Evolutionary conservation across 2,329 filamentous ascomycete species (phyloP).

Genomic region (Fusarium phyllophilum): DNA sequence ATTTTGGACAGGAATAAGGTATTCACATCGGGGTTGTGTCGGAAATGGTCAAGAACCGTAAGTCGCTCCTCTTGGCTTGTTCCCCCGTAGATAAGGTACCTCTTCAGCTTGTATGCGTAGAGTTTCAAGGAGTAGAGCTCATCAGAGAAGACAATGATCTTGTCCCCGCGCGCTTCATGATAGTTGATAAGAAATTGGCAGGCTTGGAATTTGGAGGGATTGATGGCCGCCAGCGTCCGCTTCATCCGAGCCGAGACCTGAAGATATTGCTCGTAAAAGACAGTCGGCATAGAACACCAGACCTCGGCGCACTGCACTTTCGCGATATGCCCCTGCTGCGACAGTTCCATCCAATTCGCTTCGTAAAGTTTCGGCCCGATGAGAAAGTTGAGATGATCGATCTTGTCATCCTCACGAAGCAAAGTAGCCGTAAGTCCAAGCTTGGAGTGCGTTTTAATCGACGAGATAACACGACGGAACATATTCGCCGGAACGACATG

Average conservation of each 20-base stretch:
- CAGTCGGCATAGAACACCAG: constrained; percentile 99
- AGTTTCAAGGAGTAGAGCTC: constrained; percentile 93
- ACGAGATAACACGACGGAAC: constrained; percentile 91
- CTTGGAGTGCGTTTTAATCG: constrained; percentile 95
- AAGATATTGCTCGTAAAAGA: constrained; percentile 98
- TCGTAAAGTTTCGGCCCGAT: constrained; percentile 98
- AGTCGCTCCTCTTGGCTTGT: constrained; percentile 88
- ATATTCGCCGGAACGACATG: constrained; percentile 99
- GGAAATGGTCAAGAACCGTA: constrained; percentile 90
- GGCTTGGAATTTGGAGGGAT: constrained; percentile 94
- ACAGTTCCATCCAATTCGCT: constrained; percentile 99
- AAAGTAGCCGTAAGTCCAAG: constrained; percentile 93
- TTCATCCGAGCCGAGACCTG: constrained; percentile 65
- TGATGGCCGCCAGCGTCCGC: constrained; percentile 86
- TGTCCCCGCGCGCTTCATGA: constrained; percentile 92
- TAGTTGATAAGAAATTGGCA: constrained; percentile 99
- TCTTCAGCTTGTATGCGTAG: constrained; percentile 88
- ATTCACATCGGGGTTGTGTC: constrained; percentile 88
- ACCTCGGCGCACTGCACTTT: constrained; percentile 98
- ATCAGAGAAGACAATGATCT: constrained; percentile 98
- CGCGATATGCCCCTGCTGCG: constrained; percentile 95
- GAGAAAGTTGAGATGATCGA: constrained; percentile 94
- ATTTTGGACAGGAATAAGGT: constrained; percentile 98
- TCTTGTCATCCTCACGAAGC: constrained; percentile 97
- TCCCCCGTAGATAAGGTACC: constrained; percentile 84